These are phyloP conservation scores for Histomonas meleagridis DNA, from an alignment of 208 protist species.

Conservation along the genomic window DNA sequence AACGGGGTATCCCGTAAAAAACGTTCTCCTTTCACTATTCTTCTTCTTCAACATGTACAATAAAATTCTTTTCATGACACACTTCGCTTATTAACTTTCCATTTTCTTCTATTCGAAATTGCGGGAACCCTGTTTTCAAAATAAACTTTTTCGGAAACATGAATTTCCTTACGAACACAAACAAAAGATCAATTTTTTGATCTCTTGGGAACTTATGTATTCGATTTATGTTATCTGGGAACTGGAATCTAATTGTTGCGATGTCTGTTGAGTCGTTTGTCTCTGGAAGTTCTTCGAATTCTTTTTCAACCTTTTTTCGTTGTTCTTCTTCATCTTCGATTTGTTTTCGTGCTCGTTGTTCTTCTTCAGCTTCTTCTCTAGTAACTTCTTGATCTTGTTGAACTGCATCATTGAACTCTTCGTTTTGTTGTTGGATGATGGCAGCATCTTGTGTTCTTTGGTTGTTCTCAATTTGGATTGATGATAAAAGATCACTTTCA, in stretches of 20 bases:
- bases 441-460: neutral
- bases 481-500: neutral
- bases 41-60: neutral
- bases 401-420: neutral
- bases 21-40: too few species aligned
- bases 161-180: constrained; percentile 5
- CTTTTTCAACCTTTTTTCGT: neutral
- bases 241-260: neutral
- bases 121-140: neutral
- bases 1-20: too few species aligned
- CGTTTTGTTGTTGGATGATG: neutral
- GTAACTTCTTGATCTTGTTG: neutral
- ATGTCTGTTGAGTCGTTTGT: neutral
- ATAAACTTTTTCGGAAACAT: neutral
- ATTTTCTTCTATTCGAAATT: neutral
- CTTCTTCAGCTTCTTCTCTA: neutral
- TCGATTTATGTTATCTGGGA: neutral
- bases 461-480: neutral
- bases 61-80: neutral
- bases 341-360: too few species aligned
- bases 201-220: neutral
- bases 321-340: neutral
- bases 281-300: neutral
- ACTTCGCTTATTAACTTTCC: neutral
- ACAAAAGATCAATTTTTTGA: neutral